Percentiles rank a stretch among this genome's conserved stretches.
phyloP scores from a whole-genome alignment of 306 rosid genomes.

The Gastrolobium villosum region DNA sequence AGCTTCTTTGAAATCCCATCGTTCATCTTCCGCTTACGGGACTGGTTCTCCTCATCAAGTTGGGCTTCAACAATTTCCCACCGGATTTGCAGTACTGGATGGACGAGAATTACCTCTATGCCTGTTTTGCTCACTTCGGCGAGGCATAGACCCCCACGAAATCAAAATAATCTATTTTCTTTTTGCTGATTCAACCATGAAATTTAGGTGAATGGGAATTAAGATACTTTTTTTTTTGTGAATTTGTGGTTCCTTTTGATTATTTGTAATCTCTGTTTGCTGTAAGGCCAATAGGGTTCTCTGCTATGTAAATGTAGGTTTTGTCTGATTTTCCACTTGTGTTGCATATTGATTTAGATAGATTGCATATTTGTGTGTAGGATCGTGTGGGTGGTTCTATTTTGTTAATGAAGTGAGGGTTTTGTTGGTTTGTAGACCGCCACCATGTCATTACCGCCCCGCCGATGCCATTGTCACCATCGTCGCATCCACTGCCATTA shows the following conservation, averaged over 20 bases:
- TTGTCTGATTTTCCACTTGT: neutral
- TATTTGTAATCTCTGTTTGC: neutral
- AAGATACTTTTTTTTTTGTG: neutral
- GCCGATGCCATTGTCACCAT: no score
- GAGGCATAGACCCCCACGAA: conserved; percentile 60
- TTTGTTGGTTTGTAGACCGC: conserved; percentile 53
- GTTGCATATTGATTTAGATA: neutral
- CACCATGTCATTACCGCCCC: no score
- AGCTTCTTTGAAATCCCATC: no score
- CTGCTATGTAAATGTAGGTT: neutral
- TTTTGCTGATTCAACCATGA: neutral
- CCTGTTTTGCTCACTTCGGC: conserved; percentile 75
- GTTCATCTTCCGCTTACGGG: no score
- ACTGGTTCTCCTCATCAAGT: no score
- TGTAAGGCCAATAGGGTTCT: neutral
- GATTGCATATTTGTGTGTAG: neutral
- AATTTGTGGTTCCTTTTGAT: neutral
- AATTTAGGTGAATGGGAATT: neutral
- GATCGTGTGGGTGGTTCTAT: neutral
- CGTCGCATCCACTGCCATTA: no score
- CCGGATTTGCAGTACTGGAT: conserved; percentile 93
- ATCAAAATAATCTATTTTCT: no score
- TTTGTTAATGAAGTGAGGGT: neutral
- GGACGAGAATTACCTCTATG: conserved; percentile 81
- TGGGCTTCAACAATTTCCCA: no score